phyloP scores from a whole-genome alignment of 257 asterid genomes.

The Przewalskia tangutica region DNA sequence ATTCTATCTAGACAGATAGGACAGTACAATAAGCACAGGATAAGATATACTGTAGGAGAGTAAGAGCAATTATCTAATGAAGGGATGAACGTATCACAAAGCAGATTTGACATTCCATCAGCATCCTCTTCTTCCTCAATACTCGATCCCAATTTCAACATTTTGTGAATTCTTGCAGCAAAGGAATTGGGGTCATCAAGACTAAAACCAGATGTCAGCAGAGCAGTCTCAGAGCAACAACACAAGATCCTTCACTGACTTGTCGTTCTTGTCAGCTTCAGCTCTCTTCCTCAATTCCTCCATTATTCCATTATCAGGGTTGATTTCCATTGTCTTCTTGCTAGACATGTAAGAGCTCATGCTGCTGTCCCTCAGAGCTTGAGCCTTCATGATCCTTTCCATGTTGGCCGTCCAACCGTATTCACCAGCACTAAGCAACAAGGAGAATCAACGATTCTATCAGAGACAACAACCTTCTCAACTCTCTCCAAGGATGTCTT shows the following conservation, averaged over 20 bases:
- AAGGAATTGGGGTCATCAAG: constrained; percentile 5
- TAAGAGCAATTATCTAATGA: neutral
- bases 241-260: constrained; percentile 6
- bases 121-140: constrained; percentile 4
- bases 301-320: constrained; percentile 9
- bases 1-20: neutral
- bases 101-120: neutral
- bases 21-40: neutral
- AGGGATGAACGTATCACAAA: neutral
- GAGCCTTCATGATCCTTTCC: neutral
- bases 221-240: constrained; percentile 3
- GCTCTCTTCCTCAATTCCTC: constrained; percentile 8
- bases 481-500: neutral
- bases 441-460: constrained; percentile 5
- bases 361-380: neutral
- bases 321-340: constrained; percentile 2
- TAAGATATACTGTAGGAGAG: neutral
- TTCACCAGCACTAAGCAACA: constrained; percentile 8
- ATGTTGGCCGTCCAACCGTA: constrained; percentile 10
- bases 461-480: constrained; percentile 5
- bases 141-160: constrained; percentile 6
- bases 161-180: constrained; percentile 5
- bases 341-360: constrained; percentile 9
- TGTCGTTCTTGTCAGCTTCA: neutral
- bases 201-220: constrained; percentile 7